phyloP scores from a whole-genome alignment of 139 green algal genomes.

The Haematococcus lacustris region DNA sequence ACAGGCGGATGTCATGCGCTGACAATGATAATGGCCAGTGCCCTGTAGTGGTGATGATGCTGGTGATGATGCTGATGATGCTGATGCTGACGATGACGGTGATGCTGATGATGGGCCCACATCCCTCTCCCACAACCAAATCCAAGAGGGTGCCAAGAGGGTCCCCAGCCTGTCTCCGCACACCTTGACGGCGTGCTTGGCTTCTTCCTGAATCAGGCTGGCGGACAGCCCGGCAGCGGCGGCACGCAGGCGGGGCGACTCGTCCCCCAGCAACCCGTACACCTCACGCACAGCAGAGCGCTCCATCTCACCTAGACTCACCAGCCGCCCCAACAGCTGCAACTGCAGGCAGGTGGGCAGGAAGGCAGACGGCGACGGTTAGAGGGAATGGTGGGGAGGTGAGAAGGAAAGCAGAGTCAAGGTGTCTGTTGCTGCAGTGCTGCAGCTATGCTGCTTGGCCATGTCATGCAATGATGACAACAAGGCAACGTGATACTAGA shows the following conservation, averaged over 20 bases:
- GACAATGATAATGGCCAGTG: too few relatives aligned
- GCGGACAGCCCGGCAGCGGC: slow-evolving; percentile 3
- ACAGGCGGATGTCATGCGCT: too few relatives aligned
- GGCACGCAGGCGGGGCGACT: background rate
- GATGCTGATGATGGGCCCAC: too few relatives aligned
- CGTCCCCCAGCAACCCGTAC: slow-evolving; percentile 8
- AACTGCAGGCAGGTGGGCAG: slow-evolving; percentile 6
- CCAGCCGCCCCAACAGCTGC: slow-evolving; percentile 6
- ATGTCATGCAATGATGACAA: background rate
- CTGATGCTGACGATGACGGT: too few relatives aligned
- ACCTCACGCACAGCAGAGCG: slow-evolving; percentile 3
- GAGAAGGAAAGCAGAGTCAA: background rate
- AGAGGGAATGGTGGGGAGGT: too few relatives aligned
- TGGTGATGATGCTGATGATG: too few relatives aligned
- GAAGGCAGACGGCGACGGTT: too few relatives aligned
- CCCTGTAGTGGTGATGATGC: too few relatives aligned
- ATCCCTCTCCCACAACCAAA: too few relatives aligned
- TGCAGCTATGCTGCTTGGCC: background rate
- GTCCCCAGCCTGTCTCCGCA: too few relatives aligned
- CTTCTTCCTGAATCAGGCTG: background rate
- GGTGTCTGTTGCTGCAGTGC: background rate
- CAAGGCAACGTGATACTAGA: background rate
- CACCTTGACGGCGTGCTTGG: slow-evolving; percentile 7
- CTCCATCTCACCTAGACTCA: slow-evolving; percentile 4
- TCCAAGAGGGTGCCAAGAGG: too few relatives aligned